Evolutionary conservation across 768 basidiomycete genomes (phyloP), one percentile per base, ranked within the genome.

Genomic region (Boletellus sp.): DNA sequence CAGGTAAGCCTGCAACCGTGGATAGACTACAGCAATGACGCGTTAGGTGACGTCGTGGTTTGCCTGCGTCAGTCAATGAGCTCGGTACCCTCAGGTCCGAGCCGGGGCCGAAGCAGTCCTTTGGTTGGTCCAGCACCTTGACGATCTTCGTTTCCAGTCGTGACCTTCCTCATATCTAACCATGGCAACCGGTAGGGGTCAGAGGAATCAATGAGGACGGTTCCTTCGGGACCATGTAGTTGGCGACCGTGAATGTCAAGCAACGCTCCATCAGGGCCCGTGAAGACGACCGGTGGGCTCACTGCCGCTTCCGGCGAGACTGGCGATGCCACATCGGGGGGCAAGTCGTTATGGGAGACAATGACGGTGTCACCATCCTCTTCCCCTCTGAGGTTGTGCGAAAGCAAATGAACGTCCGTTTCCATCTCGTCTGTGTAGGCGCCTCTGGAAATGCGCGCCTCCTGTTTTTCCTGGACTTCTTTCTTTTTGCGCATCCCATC

Each of bases 1-100:
- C n/a, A 20, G 31, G 34, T 36, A 24, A 0, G 45, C 46, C 9
- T 19, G 7, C 28, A 42, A 23, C 15, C n/a, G 2, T 35, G 34
- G 7, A 28, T 22, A 34, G 17, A 13, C 2, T 34, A 38, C n/a
- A 32, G 22, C 32, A 8, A 24, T 15, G 13, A 12, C 26, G 26
- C 26, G 9, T 26, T 28, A 10, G 19, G 15, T 1, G 17, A 15
- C 28, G 23, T 23, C 32, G 8, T 6, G 6, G 11, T 23, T 15
- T 26, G 38, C 20, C 5, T 32, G 28, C 5, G 19, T 23, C 50
- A 58, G 19, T 54, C 39, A 36, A 66, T 47, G 24, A 66, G 60
- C 9, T 60, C 58, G 12, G 64, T 66, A 28, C 56, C 65, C 13
- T 57, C 51, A 1, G 55, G 60, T 4, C 65, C 64, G 6, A 66